Evolutionary conservation across 2,329 filamentous ascomycete genomes (phyloP), one percentile per base, ranked within the genome.

Genomic region (Didymella lethalis): DNA sequence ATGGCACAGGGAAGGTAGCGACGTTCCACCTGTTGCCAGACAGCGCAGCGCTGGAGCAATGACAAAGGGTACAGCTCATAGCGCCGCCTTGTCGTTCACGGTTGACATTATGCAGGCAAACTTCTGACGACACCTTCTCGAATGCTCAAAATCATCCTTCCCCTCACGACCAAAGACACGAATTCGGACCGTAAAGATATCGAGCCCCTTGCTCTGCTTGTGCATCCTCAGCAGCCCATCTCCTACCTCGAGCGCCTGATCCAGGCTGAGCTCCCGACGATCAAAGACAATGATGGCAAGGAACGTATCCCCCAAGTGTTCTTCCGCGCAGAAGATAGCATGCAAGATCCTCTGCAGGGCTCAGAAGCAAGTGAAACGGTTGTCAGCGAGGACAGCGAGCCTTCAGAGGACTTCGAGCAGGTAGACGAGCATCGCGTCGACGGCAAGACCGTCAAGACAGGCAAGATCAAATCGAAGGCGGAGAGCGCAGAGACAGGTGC

Each of bases 191-290:
- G 87, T 56, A 89, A 90, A 76, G 84, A 88, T 47, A 87, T 94
- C n/a, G 91, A 96, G 67, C 92, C 93, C 0, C 82, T 97, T 12
- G 93, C 93, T 0, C 84, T 97, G 0, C 86, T 97, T 2, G 85
- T 97, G 0, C 93, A 97, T 68, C 93, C 93, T 0, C 91, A 96
- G 62, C 93, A 97, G 72, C 93, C 93, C 0, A 83, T 97, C 3
- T 96, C 92, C 8, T 96, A 97, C 75, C 87, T 97, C 41, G 92
- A 96, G 75, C 87, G 92, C 8, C 81, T 97, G 3, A 93, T 97
- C 46, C 93, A 97, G 72, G 90, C 92, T 52, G 93, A 97, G 76
- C 82, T 97, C 0, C 91, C 92, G 0, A 86, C 86, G 0, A 81
- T 94, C 14, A 81, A 84, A 34, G 81, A 80, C 0, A 84, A 85